phyloP scores from a whole-genome alignment of 2,329 filamentous ascomycete species.

The Sporothrix brunneoviolacea region DNA sequence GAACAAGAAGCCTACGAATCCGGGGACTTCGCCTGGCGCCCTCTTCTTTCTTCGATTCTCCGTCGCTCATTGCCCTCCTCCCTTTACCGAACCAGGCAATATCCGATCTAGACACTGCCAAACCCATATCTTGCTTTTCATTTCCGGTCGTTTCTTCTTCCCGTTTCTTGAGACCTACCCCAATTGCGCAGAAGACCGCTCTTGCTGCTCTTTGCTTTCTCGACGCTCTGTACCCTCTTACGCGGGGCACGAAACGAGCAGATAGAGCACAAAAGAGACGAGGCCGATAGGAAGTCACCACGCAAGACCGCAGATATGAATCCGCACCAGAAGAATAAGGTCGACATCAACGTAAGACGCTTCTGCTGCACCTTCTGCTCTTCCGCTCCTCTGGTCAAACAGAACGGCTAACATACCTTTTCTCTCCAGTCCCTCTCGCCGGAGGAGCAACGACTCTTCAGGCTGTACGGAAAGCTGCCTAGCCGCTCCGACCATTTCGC shows the following conservation, averaged over 20 bases:
- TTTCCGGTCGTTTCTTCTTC: too few species aligned
- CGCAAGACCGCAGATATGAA: slow-evolving; percentile 52
- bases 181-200: too few species aligned
- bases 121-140: too few species aligned
- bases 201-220: too few species aligned
- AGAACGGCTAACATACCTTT: too few species aligned
- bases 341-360: slow-evolving; percentile 80
- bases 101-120: too few species aligned
- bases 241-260: too few species aligned
- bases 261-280: too few species aligned
- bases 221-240: too few species aligned
- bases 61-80: not conserved
- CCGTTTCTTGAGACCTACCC: too few species aligned
- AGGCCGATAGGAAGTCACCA: not conserved
- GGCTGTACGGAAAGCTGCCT: slow-evolving; percentile 94
- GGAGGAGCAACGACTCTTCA: slow-evolving; percentile 94
- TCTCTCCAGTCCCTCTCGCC: slow-evolving; percentile 69
- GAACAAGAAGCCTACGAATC: not conserved
- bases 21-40: not conserved
- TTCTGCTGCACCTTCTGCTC: not conserved
- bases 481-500: slow-evolving; percentile 93
- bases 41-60: not conserved
- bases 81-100: too few species aligned
- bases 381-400: too few species aligned
- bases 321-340: slow-evolving; percentile 96